These are phyloP conservation scores for Xerocomellus chrysenteron DNA, from an alignment of 768 basidiomycete genomes.

Conservation along the genomic window DNA sequence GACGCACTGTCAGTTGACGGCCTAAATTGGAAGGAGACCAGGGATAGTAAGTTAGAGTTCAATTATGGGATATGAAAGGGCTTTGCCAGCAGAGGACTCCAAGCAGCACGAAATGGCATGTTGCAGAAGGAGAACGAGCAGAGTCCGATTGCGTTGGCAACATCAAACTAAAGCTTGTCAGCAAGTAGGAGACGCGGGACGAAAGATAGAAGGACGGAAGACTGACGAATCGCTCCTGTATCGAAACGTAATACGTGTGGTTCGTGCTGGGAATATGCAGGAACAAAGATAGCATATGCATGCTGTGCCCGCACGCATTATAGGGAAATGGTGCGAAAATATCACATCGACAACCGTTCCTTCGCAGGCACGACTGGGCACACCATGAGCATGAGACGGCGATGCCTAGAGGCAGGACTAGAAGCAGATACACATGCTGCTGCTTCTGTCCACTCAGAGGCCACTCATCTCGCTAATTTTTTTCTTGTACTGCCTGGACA, in stretches of 20 bases:
- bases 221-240: constrained; percentile 17
- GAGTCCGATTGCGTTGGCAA: not conserved
- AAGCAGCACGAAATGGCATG: constrained; percentile 12
- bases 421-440: constrained; percentile 24
- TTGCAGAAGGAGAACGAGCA: not conserved
- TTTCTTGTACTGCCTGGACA: constrained; percentile 15
- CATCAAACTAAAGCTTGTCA: constrained; percentile 23
- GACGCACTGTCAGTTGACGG: not conserved
- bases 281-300: constrained; percentile 23
- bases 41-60: constrained; percentile 19
- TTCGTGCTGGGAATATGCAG: constrained; percentile 17
- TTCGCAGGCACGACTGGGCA: constrained; percentile 13
- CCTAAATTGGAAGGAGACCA: not conserved
- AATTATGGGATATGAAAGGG: constrained; percentile 28
- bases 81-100: constrained; percentile 6
- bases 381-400: constrained; percentile 18
- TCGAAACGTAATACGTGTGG: constrained; percentile 22
- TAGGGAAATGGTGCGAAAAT: constrained; percentile 13
- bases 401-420: constrained; percentile 25
- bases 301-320: constrained; percentile 20
- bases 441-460: constrained; percentile 31
- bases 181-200: not conserved
- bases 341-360: constrained; percentile 13
- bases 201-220: constrained; percentile 13
- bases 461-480: constrained; percentile 27